Percentiles rank a stretch among this genome's conserved stretches.
These are phyloP conservation scores for Alternaria novae-zelandiae DNA, from an alignment of 2,329 filamentous ascomycete species.

Conservation along the genomic window DNA sequence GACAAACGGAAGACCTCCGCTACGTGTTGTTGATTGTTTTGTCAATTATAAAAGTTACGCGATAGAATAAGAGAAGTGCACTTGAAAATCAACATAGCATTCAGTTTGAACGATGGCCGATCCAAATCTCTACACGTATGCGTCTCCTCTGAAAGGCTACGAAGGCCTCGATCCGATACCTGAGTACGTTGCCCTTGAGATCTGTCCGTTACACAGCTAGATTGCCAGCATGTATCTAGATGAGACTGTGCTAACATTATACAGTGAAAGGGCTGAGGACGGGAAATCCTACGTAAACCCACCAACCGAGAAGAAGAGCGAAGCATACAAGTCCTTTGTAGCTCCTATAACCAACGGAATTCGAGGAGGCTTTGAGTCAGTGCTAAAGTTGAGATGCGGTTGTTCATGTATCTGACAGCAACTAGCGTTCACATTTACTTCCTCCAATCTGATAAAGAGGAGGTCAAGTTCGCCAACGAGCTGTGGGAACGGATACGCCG, in stretches of 20 bases:
- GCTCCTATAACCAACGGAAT: constrained; percentile 70
- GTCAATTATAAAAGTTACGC: neutral
- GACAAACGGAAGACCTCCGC: constrained; percentile 25
- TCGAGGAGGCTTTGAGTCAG: constrained; percentile 75
- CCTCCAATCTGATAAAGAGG: constrained; percentile 65
- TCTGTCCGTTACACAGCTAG: too few relatives aligned
- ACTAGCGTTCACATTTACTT: constrained; percentile 78
- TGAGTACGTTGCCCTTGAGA: constrained; percentile 40
- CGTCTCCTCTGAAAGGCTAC: constrained; percentile 65
- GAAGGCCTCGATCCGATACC: constrained; percentile 63
- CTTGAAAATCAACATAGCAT: neutral
- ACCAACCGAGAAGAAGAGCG: constrained; percentile 64
- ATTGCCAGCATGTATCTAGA: too few relatives aligned
- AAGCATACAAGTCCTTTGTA: constrained; percentile 73
- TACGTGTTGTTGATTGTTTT: neutral
- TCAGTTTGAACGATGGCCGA: constrained; percentile 45
- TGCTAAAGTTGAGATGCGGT: neutral
- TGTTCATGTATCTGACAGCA: neutral
- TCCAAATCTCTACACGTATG: constrained; percentile 56
- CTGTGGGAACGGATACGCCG: constrained; percentile 79
- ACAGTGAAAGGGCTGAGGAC: constrained; percentile 68
- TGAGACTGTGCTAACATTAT: constrained; percentile 18
- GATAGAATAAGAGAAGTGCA: neutral
- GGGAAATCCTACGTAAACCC: constrained; percentile 80
- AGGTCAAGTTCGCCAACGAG: constrained; percentile 71